phyloP scores from a whole-genome alignment of 2,329 filamentous ascomycete genomes.

The Aspergillus ochraceus region DNA sequence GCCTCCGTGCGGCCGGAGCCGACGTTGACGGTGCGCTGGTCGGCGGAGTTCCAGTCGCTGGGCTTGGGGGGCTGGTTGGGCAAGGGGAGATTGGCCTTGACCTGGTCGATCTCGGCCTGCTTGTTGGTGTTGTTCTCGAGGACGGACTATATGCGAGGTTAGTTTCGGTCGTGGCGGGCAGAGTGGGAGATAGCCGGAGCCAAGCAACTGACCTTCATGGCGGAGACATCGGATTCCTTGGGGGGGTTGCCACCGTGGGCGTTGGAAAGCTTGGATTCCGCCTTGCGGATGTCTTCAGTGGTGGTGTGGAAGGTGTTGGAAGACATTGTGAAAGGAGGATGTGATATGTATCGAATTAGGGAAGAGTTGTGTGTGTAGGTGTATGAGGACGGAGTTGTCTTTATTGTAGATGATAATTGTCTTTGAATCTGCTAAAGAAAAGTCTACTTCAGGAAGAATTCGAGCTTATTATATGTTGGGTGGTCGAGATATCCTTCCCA shows the following conservation, averaged over 20 bases:
- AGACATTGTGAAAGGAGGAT: conserved; percentile 12
- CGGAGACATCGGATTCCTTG: conserved; percentile 45
- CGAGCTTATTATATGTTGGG: background rate
- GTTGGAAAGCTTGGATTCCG: conserved; percentile 43
- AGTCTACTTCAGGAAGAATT: background rate
- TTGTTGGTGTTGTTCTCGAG: conserved; percentile 52
- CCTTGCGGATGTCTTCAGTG: conserved; percentile 50
- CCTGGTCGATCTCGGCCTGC: conserved; percentile 64
- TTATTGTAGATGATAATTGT: background rate
- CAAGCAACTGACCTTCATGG: conserved; percentile 45
- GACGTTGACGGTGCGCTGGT: conserved; percentile 68
- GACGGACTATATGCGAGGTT: conserved; percentile 30
- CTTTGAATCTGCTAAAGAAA: background rate
- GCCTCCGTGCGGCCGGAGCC: conserved; percentile 61
- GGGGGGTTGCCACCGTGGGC: conserved; percentile 44
- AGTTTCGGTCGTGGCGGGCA: background rate
- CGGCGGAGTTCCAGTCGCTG: conserved; percentile 76
- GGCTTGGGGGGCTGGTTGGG: conserved; percentile 73
- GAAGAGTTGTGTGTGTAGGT: background rate
- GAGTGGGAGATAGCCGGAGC: background rate
- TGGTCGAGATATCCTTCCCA: background rate
- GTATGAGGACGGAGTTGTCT: background rate
- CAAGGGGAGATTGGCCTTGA: conserved; percentile 72
- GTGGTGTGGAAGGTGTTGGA: conserved; percentile 49
- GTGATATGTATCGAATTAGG: background rate